Evolutionary conservation across 1,284 basidiomycete genomes (phyloP).

Genomic region (Rhodotorula sp.): DNA sequence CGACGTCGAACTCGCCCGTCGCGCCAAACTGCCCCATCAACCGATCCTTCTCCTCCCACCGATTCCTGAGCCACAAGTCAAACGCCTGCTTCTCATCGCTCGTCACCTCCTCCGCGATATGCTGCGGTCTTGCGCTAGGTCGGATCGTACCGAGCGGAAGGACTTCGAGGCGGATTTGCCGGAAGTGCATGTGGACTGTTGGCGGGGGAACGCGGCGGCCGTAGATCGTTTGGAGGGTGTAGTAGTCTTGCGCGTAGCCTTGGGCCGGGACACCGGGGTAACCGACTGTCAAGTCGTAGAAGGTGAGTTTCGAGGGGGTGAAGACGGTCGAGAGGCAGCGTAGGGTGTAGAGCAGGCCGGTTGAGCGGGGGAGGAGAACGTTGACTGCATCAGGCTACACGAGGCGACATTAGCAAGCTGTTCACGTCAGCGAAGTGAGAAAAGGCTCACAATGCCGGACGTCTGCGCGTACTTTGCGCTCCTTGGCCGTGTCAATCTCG

Average conservation of each 20-base stretch:
- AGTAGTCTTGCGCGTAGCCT: constrained; percentile 77
- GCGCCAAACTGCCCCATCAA: constrained; percentile 64
- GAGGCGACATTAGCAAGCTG: neutral
- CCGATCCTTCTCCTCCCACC: constrained; percentile 83
- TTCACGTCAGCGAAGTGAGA: neutral
- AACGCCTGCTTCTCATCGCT: constrained; percentile 68
- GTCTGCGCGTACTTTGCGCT: constrained; percentile 82
- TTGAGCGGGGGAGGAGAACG: constrained; percentile 80
- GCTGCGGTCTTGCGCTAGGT: neutral
- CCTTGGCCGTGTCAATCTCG: constrained; percentile 73
- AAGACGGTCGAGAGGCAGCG: constrained; percentile 75
- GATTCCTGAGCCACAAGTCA: constrained; percentile 73
- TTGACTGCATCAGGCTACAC: constrained; percentile 73
- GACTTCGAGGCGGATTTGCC: constrained; percentile 63
- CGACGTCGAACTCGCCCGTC: constrained; percentile 44
- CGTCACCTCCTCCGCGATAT: constrained; percentile 57
- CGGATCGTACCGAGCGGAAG: constrained; percentile 26
- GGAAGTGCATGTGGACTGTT: constrained; percentile 78
- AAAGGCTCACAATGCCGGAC: constrained; percentile 66
- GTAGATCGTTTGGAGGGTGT: constrained; percentile 86
- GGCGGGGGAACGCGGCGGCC: constrained; percentile 79
- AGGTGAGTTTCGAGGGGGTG: constrained; percentile 55
- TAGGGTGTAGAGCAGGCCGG: constrained; percentile 81
- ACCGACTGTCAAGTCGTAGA: constrained; percentile 41
- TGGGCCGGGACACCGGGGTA: constrained; percentile 60